These are phyloP conservation scores for Sindora glabra DNA, from an alignment of 306 rosid genomes.

Conservation along the genomic window DNA sequence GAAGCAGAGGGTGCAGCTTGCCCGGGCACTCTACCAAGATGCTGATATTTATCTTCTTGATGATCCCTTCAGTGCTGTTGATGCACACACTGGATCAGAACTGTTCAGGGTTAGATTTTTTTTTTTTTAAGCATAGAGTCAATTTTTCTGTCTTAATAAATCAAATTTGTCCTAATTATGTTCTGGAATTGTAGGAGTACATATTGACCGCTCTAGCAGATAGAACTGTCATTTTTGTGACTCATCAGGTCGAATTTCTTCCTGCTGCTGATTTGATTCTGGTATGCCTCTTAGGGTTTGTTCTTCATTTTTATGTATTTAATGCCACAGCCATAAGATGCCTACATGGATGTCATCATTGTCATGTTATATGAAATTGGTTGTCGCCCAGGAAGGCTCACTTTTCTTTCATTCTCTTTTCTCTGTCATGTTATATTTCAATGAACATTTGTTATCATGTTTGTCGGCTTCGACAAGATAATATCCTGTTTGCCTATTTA, in stretches of 20 bases:
- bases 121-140: slow-evolving; percentile 14
- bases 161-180: slow-evolving; percentile 14
- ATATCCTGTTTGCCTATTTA: neutral
- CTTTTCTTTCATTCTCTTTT: too few relatives aligned
- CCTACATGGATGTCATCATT: neutral
- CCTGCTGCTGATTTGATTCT: slow-evolving; percentile 87
- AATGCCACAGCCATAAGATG: neutral
- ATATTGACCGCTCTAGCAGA: slow-evolving; percentile 77
- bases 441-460: too few relatives aligned
- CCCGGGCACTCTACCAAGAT: slow-evolving; percentile 97
- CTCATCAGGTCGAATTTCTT: slow-evolving; percentile 99
- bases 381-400: too few relatives aligned
- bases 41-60: slow-evolving; percentile 96
- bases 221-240: slow-evolving; percentile 87
- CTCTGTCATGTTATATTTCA: too few relatives aligned
- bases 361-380: too few relatives aligned
- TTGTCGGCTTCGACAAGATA: too few relatives aligned
- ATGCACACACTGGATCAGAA: slow-evolving; percentile 94
- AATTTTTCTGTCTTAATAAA: slow-evolving; percentile 19
- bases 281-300: slow-evolving; percentile 43
- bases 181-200: slow-evolving; percentile 73
- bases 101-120: slow-evolving; percentile 42
- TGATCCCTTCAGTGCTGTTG: slow-evolving; percentile 98
- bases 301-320: slow-evolving; percentile 14
- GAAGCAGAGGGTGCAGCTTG: slow-evolving; percentile 99